phyloP scores from a whole-genome alignment of 345 rosid species.

The Eutrema yunnanense region DNA sequence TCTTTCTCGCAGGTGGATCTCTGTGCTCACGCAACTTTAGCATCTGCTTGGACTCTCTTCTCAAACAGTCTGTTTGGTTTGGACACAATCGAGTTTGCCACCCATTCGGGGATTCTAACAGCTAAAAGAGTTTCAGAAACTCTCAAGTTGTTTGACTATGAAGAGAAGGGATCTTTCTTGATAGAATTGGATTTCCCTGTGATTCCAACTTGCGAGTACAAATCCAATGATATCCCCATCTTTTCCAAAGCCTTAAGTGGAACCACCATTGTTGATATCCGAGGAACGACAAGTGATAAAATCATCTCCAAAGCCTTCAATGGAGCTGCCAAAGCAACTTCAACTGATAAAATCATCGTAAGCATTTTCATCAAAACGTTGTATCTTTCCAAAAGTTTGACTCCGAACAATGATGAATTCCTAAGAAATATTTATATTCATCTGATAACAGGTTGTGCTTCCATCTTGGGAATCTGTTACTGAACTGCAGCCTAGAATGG shows the following conservation, averaged over 20 bases:
- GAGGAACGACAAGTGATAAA: slow-evolving; percentile 24
- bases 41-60: slow-evolving; percentile 60
- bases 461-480: slow-evolving; percentile 51
- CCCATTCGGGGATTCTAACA: slow-evolving; percentile 47
- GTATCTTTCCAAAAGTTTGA: no score
- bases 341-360: slow-evolving; percentile 43
- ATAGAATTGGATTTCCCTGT: slow-evolving; percentile 53
- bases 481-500: slow-evolving; percentile 43
- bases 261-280: slow-evolving; percentile 42
- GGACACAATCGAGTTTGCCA: slow-evolving; percentile 43
- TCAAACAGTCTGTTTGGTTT: slow-evolving; percentile 39
- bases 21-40: slow-evolving; percentile 77
- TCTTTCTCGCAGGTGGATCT: slow-evolving; percentile 38
- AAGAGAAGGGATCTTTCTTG: slow-evolving; percentile 23
- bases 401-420: no score
- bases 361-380: neutral
- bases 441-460: slow-evolving; percentile 44
- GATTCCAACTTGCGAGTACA: slow-evolving; percentile 6
- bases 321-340: slow-evolving; percentile 34
- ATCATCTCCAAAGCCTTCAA: slow-evolving; percentile 30
- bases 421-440: neutral
- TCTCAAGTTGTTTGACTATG: neutral
- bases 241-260: slow-evolving; percentile 20
- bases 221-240: neutral
- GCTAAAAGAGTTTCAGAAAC: slow-evolving; percentile 44